A percentile compares a stretch with the other conserved stretches of the same genome.
phyloP scores from a whole-genome alignment of 306 rosid genomes.

The Albizia julibrissin region DNA sequence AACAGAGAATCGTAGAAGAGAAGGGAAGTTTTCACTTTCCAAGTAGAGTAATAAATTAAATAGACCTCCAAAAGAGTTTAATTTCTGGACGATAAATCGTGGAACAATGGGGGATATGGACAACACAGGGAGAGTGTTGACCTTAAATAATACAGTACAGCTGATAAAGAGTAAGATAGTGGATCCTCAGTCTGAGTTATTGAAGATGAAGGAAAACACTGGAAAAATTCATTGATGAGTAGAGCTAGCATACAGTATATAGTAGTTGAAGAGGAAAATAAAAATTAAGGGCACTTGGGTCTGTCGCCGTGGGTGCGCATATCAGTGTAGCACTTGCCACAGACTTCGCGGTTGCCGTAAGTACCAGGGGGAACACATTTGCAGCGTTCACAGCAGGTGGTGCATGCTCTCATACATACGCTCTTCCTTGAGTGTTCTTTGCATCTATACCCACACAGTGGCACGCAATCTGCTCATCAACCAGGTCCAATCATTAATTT shows the following conservation, averaged over 20 bases:
- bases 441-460: slow-evolving; percentile 67
- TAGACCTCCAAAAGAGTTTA: neutral
- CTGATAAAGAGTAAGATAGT: neutral
- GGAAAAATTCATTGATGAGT: neutral
- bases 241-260: neutral
- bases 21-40: neutral
- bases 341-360: slow-evolving; percentile 72
- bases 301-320: slow-evolving; percentile 72
- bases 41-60: neutral
- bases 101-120: neutral
- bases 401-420: slow-evolving; percentile 70
- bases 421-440: slow-evolving; percentile 58
- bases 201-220: neutral
- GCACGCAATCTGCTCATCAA: slow-evolving; percentile 62
- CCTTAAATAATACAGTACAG: neutral
- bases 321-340: slow-evolving; percentile 89
- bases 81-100: neutral
- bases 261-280: neutral
- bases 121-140: neutral
- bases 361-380: slow-evolving; percentile 95
- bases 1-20: neutral
- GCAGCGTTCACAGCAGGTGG: slow-evolving; percentile 86
- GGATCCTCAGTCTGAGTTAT: neutral
- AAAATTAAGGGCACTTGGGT: slow-evolving; percentile 67
- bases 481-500: neutral